Evolutionary conservation across 768 basidiomycete species (phyloP), one percentile per base, ranked within the genome.

Genomic region (Psilocybe tampanensis): DNA sequence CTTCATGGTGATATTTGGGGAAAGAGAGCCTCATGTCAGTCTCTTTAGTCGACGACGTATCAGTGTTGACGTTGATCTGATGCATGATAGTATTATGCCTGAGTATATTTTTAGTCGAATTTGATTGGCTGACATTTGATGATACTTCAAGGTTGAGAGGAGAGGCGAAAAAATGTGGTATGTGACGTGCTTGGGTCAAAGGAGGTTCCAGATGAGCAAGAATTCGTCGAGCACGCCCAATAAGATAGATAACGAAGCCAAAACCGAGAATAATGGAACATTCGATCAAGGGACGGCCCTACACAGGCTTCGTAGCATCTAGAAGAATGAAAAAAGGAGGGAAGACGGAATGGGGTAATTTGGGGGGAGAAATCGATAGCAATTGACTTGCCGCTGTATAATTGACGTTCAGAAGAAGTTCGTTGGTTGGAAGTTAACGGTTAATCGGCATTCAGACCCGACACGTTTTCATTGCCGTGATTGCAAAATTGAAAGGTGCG

Each of bases 1-100:
- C 2, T 17, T 48, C 29, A 24, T 34, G 32, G 19, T 19, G 36
- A 19, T 50, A 18, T 45, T 52, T 52, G 43, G 19, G 54, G 58
- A 51, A 41, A 18, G 54, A 39, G 49, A 59, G 58, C 58, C 58
- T 59, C 58, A 53, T 59, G 3, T 34, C 12, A 24, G 6, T 8
- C 9, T 11, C 17, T 19, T 34, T 7, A 13, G 7, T 22, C 39
- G 36, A 36, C 23, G n/a, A 11, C 50, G 19, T 15, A 39, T 39
- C 36, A 39, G n/a, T n/a, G 29, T 39, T 26, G 29, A 24, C 45
- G 29, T 9, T 32, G 47, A 48, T 48, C 23, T 23, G 7, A 24
- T 47, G 4, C 3, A 44, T 44, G 11, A 44, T 44, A 21, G 43
- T 18, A 42, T 42, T 19, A 6, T n/a, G n/a, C n/a, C n/a, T n/a